Evolutionary conservation across 148 eudicot genomes (phyloP).

Genomic region (Cornus kousa): DNA sequence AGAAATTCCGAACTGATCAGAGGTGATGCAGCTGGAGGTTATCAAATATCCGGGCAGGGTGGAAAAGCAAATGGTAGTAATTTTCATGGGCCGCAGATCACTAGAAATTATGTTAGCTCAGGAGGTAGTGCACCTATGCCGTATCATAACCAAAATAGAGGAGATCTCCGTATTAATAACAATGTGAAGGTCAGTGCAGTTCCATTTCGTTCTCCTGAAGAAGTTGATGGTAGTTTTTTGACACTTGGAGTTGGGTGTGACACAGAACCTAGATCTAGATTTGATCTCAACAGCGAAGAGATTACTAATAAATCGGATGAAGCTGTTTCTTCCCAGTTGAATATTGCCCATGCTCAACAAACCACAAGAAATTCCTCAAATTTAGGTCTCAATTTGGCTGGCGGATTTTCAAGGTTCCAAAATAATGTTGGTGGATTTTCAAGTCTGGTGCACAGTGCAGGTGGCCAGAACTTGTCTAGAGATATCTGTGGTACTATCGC

Average conservation of each 20-base stretch:
- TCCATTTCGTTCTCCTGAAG: constrained; percentile 15
- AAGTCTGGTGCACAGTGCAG: constrained; percentile 4
- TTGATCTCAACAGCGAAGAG: constrained; percentile 14
- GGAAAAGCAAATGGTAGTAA: constrained; percentile 13
- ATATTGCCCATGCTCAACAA: constrained; percentile 18
- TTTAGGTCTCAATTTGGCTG: constrained; percentile 2
- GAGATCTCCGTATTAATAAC: constrained; percentile 1
- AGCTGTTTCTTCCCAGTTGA: constrained; percentile 12
- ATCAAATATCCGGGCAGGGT: constrained; percentile 9
- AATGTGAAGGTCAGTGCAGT: neutral
- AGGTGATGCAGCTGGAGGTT: constrained; percentile 12
- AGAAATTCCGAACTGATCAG: constrained; percentile 10
- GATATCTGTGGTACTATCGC: neutral
- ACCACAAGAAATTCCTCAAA: constrained; percentile 10
- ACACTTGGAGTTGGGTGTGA: constrained; percentile 35
- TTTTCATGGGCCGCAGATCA: constrained; percentile 10
- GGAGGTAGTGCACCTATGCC: constrained; percentile 13
- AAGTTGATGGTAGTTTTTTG: constrained; percentile 33
- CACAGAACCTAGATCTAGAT: constrained; percentile 11
- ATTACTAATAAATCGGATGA: constrained; percentile 16
- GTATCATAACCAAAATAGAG: constrained; percentile 7
- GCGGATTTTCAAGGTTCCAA: constrained; percentile 17
- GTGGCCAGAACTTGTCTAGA: constrained; percentile 7
- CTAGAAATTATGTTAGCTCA: constrained; percentile 8
- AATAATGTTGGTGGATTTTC: constrained; percentile 15